Evolutionary conservation across 148 eudicot genomes (phyloP).

Genomic region (Rheum nobile): DNA sequence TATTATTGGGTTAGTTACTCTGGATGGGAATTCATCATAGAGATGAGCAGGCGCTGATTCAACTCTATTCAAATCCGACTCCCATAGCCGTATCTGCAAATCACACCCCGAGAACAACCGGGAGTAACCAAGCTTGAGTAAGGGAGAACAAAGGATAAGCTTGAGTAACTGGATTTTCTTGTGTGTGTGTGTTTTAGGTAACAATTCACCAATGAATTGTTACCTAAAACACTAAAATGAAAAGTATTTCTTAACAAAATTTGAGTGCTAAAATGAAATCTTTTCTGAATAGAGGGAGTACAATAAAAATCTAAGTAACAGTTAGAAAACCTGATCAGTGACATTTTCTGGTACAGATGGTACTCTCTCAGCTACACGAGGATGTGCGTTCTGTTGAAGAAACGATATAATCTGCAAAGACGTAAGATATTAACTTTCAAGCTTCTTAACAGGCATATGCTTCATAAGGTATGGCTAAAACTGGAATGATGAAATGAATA

Average conservation of each 20-base stretch:
- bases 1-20: constrained; percentile 25
- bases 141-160: background rate
- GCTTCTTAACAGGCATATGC: background rate
- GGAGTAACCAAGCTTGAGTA: background rate
- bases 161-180: no score
- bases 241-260: no score
- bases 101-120: background rate
- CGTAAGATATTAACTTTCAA: background rate
- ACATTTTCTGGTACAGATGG: constrained; percentile 98
- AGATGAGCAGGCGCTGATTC: constrained; percentile 65
- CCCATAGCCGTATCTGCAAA: constrained; percentile 89
- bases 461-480: background rate
- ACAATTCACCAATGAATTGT: background rate
- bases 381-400: constrained; percentile 97
- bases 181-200: no score
- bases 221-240: no score
- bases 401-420: constrained; percentile 76
- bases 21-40: constrained; percentile 69
- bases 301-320: background rate
- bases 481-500: background rate
- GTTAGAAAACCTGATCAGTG: constrained; percentile 67
- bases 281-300: no score
- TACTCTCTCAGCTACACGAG: constrained; percentile 72
- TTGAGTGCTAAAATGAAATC: no score
- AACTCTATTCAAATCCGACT: constrained; percentile 82